Conservation (phyloP, 2,329 filamentous ascomycete genomes). For the Pyricularia grisea region DNA sequence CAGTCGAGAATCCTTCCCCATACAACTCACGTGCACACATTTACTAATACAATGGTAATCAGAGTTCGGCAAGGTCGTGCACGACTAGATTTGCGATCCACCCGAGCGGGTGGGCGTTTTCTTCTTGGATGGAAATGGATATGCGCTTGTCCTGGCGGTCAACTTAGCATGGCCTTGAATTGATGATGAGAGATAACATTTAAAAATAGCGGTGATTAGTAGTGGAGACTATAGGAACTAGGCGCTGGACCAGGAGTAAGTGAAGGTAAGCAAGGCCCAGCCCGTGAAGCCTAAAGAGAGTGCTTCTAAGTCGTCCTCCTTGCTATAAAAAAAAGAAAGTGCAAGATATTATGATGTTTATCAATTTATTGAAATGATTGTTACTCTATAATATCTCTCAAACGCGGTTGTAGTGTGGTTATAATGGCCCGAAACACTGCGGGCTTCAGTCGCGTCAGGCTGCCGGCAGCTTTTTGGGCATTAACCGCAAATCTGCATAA, state of each 20-base stretch:
- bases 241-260: neutral
- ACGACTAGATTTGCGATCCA: neutral
- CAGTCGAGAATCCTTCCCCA: neutral
- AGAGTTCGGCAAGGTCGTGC: neutral
- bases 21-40: neutral
- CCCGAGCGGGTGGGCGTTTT: neutral
- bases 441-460: neutral
- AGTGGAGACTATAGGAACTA: neutral
- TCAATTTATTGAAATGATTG: neutral
- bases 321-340: neutral
- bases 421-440: neutral
- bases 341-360: neutral
- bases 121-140: neutral
- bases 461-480: neutral
- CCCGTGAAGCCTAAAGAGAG: neutral
- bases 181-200: neutral
- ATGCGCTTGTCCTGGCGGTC: neutral
- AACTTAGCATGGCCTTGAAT: neutral
- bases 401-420: neutral
- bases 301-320: neutral
- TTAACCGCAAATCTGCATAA: neutral
- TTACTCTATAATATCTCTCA: neutral
- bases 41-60: no score
- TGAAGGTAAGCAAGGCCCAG: neutral
- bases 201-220: neutral